Base-by-base conservation (phyloP, 2,329 filamentous ascomycete genomes). In the Aureobasidium sp. region DNA sequence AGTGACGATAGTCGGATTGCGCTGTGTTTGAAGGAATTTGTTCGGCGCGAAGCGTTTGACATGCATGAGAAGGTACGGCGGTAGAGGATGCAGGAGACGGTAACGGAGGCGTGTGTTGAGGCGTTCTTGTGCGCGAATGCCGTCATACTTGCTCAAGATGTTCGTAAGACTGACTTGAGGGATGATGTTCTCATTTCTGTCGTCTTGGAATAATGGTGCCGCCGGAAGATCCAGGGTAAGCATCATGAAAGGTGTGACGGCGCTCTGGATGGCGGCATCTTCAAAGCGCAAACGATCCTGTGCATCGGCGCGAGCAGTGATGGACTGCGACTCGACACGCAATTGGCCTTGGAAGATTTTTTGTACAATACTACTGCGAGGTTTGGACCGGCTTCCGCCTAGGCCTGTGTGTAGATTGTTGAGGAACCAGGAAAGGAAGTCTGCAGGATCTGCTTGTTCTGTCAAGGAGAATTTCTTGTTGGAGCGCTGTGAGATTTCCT, bases 1-100 rank as follows among this genome's bases (percentile, higher is more conserved):
- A 0, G 93, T 97, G 66, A 99, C 94, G 70, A 99, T 99, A 11
- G 94, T 99, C 0, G 93, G 94, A 74, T 99, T 99, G 56, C 94
- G 89, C 57, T 74, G 71, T 77, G 97, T 93, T 2, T 88, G 85
- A 22, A 99, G 90, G 71, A 99, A 99, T 74, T 97, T 96, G 80
- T 99, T 99, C 67, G 89, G 87, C 68, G 87, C 90, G 81, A 99
- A 99, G 68, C 94, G 91, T 79, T 97, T 97, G 78, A 97, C 87
- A 78, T 99, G 93, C 78, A 99, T 91, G 59, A 94, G 80, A 20
- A 99, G 84, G 72, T 88, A 97, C 0, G 92, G 93, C 0, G 94
- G 94, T 0, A 99, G 81, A 0, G 94, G 94, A 70, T 96, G 92
- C 52, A 96, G 78, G 5, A 99, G 82, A 17, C 93, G 86, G 76